Evolutionary conservation across 768 basidiomycete species (phyloP).

Genomic region (Russula lepida): DNA sequence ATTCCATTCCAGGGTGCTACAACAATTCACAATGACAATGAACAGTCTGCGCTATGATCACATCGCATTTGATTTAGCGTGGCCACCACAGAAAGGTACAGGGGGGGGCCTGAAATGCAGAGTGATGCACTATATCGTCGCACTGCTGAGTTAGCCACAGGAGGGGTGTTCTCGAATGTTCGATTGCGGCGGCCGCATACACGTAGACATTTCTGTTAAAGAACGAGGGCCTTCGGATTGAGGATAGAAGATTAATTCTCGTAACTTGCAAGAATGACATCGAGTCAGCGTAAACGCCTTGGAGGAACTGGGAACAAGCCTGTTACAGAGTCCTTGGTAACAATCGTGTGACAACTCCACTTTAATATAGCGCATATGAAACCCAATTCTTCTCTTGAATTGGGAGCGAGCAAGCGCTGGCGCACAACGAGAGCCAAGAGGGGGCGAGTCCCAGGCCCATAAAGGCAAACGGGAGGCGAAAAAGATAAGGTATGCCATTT

Average conservation of each 20-base stretch:
- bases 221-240: not conserved
- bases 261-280: not conserved
- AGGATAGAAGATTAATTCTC: not conserved
- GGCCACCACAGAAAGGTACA: constrained; percentile 16
- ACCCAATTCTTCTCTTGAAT: not conserved
- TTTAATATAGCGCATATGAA: constrained; percentile 9
- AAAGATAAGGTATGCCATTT: not conserved
- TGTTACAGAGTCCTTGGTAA: constrained; percentile 4
- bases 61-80: constrained; percentile 4
- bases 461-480: not conserved
- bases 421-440: not conserved
- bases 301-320: constrained; percentile 12
- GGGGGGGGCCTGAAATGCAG: not conserved
- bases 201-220: not conserved
- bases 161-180: not conserved
- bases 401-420: not conserved
- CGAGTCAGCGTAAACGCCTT: not conserved
- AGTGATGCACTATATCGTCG: not conserved
- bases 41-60: not conserved
- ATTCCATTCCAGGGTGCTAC: constrained; percentile 10
- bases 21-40: constrained; percentile 14
- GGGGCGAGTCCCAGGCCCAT: not conserved
- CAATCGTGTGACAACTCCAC: not conserved
- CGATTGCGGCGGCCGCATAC: not conserved
- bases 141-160: not conserved